Conservation (phyloP, 345 rosid genomes). For the Isatis tinctoria region DNA sequence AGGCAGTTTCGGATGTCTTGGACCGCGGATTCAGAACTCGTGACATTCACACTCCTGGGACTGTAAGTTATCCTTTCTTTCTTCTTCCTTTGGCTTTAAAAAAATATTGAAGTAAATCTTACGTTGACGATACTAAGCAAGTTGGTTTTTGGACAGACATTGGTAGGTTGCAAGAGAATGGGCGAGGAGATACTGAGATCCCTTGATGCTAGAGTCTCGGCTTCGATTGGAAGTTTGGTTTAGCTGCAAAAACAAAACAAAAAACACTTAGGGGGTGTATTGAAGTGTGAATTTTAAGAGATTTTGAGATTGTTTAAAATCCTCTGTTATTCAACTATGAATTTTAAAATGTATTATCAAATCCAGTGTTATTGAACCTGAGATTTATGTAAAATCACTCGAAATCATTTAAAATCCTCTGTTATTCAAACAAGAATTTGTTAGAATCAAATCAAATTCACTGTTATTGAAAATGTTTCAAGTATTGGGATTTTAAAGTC, state of each 20-base stretch:
- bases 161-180: conserved; percentile 17
- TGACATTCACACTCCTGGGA: conserved; percentile 15
- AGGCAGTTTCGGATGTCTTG: conserved; percentile 15
- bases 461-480: too few relatives aligned
- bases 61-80: neutral
- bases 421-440: too few relatives aligned
- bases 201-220: conserved; percentile 31
- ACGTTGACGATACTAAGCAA: neutral
- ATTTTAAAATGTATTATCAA: too few relatives aligned
- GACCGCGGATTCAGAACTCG: conserved; percentile 23
- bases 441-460: too few relatives aligned
- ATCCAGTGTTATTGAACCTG: too few relatives aligned
- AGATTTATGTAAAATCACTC: too few relatives aligned
- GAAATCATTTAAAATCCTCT: too few relatives aligned
- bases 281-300: too few relatives aligned
- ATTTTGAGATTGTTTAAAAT: too few relatives aligned
- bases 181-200: conserved; percentile 5
- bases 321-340: too few relatives aligned
- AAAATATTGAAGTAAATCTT: neutral
- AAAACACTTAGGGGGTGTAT: too few relatives aligned
- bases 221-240: conserved; percentile 23
- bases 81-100: neutral
- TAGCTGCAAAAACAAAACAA: neutral
- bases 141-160: neutral
- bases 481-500: too few relatives aligned